Percentiles rank a stretch among this genome's conserved stretches.
phyloP scores from a whole-genome alignment of 2,329 filamentous ascomycete species.

The Fusarium sarcochroum region DNA sequence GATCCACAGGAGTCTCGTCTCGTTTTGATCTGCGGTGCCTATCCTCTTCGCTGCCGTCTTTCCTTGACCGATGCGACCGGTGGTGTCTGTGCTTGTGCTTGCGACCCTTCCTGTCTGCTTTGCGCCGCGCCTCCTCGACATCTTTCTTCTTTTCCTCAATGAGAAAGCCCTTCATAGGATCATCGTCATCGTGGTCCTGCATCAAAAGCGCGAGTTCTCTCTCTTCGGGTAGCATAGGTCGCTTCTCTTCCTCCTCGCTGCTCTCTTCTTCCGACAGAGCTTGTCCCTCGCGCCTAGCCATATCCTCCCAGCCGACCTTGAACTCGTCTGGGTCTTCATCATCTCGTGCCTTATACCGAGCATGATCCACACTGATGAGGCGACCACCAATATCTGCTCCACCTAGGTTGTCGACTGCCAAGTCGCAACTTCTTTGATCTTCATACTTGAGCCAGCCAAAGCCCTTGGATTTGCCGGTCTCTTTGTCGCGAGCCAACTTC shows the following conservation, averaged over 20 bases:
- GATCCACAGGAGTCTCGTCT: conserved; percentile 54
- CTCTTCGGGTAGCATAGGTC: conserved; percentile 85
- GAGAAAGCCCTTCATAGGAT: conserved; percentile 95
- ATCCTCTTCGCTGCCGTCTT: conserved; percentile 52
- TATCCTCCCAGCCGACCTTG: conserved; percentile 71
- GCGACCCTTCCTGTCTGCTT: conserved; percentile 63
- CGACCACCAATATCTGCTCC: conserved; percentile 87
- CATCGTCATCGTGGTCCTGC: conserved; percentile 89
- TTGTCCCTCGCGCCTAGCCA: conserved; percentile 66
- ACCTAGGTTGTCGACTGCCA: conserved; percentile 95
- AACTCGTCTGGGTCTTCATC: conserved; percentile 77
- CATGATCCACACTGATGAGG: conserved; percentile 89
- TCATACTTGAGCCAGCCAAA: conserved; percentile 99
- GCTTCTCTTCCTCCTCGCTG: conserved; percentile 61
- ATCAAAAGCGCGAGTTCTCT: conserved; percentile 82
- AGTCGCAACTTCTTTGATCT: conserved; percentile 94
- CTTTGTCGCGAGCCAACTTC: conserved; percentile 93
- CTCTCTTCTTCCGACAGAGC: conserved; percentile 61
- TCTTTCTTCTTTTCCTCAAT: conserved; percentile 94
- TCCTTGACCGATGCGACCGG: conserved; percentile 60
- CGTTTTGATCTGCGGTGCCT: conserved; percentile 54
- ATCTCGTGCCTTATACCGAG: conserved; percentile 89
- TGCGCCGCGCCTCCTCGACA: conserved; percentile 76
- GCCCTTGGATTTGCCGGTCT: conserved; percentile 93
- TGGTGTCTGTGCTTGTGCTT: conserved; percentile 65